Conservation (phyloP, 306 rosid genomes). For the Cajanus cajan region DNA sequence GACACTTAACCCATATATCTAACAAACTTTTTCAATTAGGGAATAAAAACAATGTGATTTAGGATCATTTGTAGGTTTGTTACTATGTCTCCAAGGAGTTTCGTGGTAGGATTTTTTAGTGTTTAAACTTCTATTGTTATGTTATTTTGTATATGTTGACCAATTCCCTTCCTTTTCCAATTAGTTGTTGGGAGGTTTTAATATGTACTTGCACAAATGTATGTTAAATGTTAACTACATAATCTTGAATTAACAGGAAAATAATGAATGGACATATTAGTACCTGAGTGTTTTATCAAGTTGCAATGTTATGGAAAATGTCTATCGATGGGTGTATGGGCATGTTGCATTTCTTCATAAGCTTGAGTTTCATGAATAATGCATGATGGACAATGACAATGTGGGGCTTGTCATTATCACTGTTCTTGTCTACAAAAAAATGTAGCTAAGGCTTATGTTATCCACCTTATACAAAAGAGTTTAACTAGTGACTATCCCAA, state of each 20-base stretch:
- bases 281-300: conserved; percentile 58
- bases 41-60: conserved; percentile 63
- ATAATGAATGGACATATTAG: conserved; percentile 84
- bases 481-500: too few species aligned
- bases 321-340: conserved; percentile 97
- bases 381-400: not conserved
- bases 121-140: not conserved
- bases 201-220: not conserved
- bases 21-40: conserved; percentile 84
- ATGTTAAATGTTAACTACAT: not conserved
- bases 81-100: conserved; percentile 17
- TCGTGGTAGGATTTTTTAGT: conserved; percentile 8
- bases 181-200: conserved; percentile 4
- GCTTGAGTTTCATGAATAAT: conserved; percentile 7
- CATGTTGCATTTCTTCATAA: conserved; percentile 49
- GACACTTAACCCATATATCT: conserved; percentile 89
- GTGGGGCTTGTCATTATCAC: conserved; percentile 9
- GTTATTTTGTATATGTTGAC: conserved; percentile 15
- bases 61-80: conserved; percentile 68
- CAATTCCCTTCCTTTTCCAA: not conserved
- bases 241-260: conserved; percentile 52
- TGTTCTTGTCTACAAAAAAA: not conserved
- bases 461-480: not conserved
- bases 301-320: conserved; percentile 83
- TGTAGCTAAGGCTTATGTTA: not conserved